Percentiles rank a stretch among this genome's conserved stretches.
Evolutionary conservation across 2,329 filamentous ascomycete genomes (phyloP).

Genomic region (Hypoxylon sp.): DNA sequence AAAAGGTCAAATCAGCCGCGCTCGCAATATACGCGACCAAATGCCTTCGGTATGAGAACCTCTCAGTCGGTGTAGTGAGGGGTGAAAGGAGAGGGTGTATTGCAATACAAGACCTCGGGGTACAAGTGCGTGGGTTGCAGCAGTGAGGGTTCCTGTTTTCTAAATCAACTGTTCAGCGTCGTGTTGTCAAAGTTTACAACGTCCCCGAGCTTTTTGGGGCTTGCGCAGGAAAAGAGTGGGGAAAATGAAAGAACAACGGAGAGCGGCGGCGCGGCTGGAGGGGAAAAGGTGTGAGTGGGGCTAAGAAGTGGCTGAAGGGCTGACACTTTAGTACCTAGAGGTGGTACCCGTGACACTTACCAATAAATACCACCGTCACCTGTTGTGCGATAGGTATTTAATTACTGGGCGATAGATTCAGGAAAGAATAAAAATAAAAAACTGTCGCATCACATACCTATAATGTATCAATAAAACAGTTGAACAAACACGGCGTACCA

Average conservation of each 20-base stretch:
- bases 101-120: conserved; percentile 19
- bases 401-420: too few species aligned
- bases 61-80: conserved; percentile 7
- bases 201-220: conserved; percentile 41
- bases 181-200: conserved; percentile 44
- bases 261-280: conserved; percentile 14
- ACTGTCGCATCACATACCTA: too few species aligned
- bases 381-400: too few species aligned
- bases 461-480: too few species aligned
- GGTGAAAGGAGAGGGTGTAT: conserved; percentile 8
- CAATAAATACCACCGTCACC: too few species aligned
- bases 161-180: conserved; percentile 30
- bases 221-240: conserved; percentile 40
- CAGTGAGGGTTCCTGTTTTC: conserved; percentile 20
- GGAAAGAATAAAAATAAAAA: too few species aligned
- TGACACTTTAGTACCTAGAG: too few species aligned
- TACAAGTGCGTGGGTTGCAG: conserved; percentile 17
- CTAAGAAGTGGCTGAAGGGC: too few species aligned
- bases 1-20: conserved; percentile 19
- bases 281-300: not conserved
- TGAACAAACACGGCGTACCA: too few species aligned
- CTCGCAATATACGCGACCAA: conserved; percentile 22
- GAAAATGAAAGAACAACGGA: conserved; percentile 22
- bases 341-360: too few species aligned
- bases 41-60: conserved; percentile 10